These are phyloP conservation scores for Tetrahymena elliotti DNA, from an alignment of 73 alveolate species.

Conservation along the genomic window DNA sequence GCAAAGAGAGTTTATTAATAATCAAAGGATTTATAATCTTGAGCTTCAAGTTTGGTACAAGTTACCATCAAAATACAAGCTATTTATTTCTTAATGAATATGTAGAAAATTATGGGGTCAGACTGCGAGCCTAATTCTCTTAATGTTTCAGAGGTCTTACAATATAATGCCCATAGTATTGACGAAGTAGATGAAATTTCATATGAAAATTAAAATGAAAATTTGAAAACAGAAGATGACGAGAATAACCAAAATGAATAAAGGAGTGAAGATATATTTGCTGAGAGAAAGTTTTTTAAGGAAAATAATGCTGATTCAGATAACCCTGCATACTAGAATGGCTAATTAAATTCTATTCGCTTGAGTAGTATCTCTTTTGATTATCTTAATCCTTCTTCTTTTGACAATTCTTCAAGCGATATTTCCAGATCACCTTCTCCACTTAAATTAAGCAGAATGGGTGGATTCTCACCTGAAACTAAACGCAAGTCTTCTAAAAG, in stretches of 20 bases:
- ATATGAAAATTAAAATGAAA: neutral
- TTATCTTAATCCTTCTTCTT: neutral
- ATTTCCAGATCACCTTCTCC: neutral
- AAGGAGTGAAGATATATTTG: neutral
- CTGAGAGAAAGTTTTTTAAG: neutral
- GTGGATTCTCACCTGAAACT: neutral
- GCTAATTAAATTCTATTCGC: neutral
- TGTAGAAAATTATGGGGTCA: neutral
- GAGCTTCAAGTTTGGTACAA: neutral
- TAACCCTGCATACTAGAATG: neutral
- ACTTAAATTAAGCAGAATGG: neutral
- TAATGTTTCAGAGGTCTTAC: neutral
- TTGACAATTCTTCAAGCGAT: neutral
- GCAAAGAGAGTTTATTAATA: neutral
- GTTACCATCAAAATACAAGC: neutral
- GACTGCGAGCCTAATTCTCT: neutral
- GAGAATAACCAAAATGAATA: neutral
- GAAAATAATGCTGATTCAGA: neutral
- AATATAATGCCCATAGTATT: neutral
- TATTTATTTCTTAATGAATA: neutral
- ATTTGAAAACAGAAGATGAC: neutral
- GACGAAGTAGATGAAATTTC: neutral
- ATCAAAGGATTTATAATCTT: neutral
- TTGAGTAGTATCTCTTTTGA: neutral
- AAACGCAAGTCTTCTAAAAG: neutral